These are phyloP conservation scores for Chrysoporthe cubensis DNA, from an alignment of 2,329 filamentous ascomycete genomes.

Conservation along the genomic window DNA sequence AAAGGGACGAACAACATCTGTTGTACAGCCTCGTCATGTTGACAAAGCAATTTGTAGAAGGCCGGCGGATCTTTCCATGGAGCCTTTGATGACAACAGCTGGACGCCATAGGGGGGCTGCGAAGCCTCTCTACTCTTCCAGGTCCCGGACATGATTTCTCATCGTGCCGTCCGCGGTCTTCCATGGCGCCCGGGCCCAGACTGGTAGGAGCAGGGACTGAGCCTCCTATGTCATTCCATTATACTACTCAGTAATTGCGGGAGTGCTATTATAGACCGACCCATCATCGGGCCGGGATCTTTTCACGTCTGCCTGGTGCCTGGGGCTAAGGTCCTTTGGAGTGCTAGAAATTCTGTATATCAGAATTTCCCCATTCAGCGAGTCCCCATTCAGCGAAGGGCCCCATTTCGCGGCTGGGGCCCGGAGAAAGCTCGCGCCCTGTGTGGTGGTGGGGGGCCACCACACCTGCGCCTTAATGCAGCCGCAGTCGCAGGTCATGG, in stretches of 20 bases:
- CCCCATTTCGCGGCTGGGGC: too few species aligned
- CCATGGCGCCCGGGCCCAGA: background rate
- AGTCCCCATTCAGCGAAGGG: background rate
- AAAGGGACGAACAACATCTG: background rate
- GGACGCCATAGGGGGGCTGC: conserved; percentile 1
- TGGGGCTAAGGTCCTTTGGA: background rate
- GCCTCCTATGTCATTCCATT: background rate
- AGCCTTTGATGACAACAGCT: conserved; percentile 4
- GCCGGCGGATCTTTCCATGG: background rate
- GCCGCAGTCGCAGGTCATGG: background rate
- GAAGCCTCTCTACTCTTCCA: background rate
- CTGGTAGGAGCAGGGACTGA: background rate
- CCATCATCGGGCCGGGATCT: background rate
- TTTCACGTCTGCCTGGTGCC: background rate
- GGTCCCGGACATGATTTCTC: conserved; percentile 6
- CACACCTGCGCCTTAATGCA: conserved; percentile 1
- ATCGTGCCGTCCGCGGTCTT: background rate
- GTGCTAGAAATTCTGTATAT: background rate
- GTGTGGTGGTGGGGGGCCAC: background rate
- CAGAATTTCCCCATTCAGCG: background rate
- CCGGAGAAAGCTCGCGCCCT: background rate
- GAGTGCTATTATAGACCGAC: background rate
- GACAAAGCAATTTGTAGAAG: background rate
- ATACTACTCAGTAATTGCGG: background rate
- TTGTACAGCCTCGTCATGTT: background rate